Conservation (phyloP, 768 basidiomycete genomes). For the Lentinus brumalis region DNA sequence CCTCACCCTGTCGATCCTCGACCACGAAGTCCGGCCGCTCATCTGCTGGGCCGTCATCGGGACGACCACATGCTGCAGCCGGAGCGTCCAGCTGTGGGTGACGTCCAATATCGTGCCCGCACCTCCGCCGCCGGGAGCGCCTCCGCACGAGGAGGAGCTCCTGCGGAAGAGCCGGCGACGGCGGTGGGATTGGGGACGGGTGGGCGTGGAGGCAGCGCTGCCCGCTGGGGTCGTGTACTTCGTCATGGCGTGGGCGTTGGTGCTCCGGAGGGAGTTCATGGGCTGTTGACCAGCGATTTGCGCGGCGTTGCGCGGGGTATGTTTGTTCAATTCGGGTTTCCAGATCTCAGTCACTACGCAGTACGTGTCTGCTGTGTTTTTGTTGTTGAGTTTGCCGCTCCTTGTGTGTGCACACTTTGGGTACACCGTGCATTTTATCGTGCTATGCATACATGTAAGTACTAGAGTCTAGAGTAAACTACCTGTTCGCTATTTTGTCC, state of each 20-base stretch:
- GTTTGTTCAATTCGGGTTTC: neutral
- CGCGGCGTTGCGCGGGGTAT: neutral
- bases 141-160: constrained; percentile 18
- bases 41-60: constrained; percentile 89
- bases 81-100: constrained; percentile 92
- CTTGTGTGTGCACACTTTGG: no score
- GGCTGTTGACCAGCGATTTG: constrained; percentile 10
- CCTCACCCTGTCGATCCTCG: constrained; percentile 75
- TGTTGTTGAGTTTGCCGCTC: neutral
- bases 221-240: constrained; percentile 78
- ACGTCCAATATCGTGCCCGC: constrained; percentile 74
- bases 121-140: constrained; percentile 4
- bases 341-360: neutral
- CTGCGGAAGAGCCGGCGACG: constrained; percentile 43
- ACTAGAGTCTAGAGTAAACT: no score
- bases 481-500: no score
- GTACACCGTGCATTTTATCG: no score
- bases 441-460: no score
- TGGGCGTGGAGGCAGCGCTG: constrained; percentile 66
- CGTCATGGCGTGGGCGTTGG: constrained; percentile 73
- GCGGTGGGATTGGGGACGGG: constrained; percentile 81
- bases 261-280: constrained; percentile 42
- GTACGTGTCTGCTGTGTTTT: neutral
- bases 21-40: constrained; percentile 71
- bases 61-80: constrained; percentile 81